Conservation (phyloP, 2,329 filamentous ascomycete genomes). For the Geosmithia flava region DNA sequence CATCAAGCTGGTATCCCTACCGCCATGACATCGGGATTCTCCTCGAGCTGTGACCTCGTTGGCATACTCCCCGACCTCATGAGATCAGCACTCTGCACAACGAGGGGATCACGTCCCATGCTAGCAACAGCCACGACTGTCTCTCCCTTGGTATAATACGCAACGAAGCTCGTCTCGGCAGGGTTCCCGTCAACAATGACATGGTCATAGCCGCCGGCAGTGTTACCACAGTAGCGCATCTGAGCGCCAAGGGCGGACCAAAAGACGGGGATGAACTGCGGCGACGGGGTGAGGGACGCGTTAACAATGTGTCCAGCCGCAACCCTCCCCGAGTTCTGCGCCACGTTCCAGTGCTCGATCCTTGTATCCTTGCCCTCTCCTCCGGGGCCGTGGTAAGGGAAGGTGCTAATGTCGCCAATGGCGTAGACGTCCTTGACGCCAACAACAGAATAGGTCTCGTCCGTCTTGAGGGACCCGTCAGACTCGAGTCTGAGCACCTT, state of each 20-base stretch:
- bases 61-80: slow-evolving; percentile 79
- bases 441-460: slow-evolving; percentile 66
- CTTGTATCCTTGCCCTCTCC: slow-evolving; percentile 61
- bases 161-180: slow-evolving; percentile 70
- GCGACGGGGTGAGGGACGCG: slow-evolving; percentile 33
- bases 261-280: slow-evolving; percentile 84
- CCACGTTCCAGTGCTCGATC: slow-evolving; percentile 98
- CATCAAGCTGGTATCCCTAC: slow-evolving; percentile 21
- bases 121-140: slow-evolving; percentile 80
- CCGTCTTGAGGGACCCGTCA: slow-evolving; percentile 76
- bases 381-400: slow-evolving; percentile 85
- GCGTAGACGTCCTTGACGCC: slow-evolving; percentile 79
- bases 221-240: slow-evolving; percentile 87
- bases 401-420: slow-evolving; percentile 89
- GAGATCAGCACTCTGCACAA: slow-evolving; percentile 71
- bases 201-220: slow-evolving; percentile 70
- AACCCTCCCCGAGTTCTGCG: slow-evolving; percentile 77
- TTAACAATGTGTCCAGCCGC: slow-evolving; percentile 64
- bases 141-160: slow-evolving; percentile 80
- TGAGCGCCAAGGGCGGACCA: slow-evolving; percentile 90
- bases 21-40: slow-evolving; percentile 41
- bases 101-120: slow-evolving; percentile 82
- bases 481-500: slow-evolving; percentile 56
- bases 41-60: slow-evolving; percentile 61
- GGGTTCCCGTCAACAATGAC: slow-evolving; percentile 67